Evolutionary conservation across 2,329 filamentous ascomycete species (phyloP).

Genomic region (Phyllosticta citrichinensis): DNA sequence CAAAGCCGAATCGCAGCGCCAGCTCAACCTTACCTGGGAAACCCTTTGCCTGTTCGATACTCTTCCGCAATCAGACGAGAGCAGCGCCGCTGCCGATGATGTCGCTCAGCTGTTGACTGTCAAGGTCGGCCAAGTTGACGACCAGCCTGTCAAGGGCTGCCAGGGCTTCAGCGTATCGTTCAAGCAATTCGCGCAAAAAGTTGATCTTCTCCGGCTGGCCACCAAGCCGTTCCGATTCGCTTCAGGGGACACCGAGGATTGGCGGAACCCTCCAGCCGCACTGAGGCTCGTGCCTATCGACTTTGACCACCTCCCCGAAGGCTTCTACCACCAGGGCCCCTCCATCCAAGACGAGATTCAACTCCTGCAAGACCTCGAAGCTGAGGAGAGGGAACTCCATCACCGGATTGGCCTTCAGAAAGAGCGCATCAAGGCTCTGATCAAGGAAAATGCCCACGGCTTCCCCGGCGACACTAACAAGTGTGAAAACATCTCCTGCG

Average conservation of each 20-base stretch:
- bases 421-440: constrained; percentile 22
- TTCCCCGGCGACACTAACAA: constrained; percentile 31
- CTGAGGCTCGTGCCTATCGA: constrained; percentile 20
- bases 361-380: constrained; percentile 30
- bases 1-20: constrained; percentile 18
- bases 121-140: constrained; percentile 30
- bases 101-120: constrained; percentile 29
- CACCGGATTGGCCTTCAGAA: constrained; percentile 27
- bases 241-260: constrained; percentile 22
- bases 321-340: constrained; percentile 2
- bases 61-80: constrained; percentile 11
- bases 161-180: constrained; percentile 32
- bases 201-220: constrained; percentile 27
- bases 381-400: constrained; percentile 28
- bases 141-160: constrained; percentile 19
- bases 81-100: constrained; percentile 16
- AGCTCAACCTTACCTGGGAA: constrained; percentile 29
- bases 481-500: constrained; percentile 35
- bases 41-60: constrained; percentile 26
- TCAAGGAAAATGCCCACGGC: constrained; percentile 21
- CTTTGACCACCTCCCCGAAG: constrained; percentile 11
- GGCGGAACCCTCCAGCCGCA: constrained; percentile 26
- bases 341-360: constrained; percentile 32
- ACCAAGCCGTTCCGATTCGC: constrained; percentile 22
- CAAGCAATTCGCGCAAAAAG: constrained; percentile 27